These are phyloP conservation scores for Tylopilus orsonianus DNA, from an alignment of 1,284 basidiomycete genomes.

Conservation along the genomic window DNA sequence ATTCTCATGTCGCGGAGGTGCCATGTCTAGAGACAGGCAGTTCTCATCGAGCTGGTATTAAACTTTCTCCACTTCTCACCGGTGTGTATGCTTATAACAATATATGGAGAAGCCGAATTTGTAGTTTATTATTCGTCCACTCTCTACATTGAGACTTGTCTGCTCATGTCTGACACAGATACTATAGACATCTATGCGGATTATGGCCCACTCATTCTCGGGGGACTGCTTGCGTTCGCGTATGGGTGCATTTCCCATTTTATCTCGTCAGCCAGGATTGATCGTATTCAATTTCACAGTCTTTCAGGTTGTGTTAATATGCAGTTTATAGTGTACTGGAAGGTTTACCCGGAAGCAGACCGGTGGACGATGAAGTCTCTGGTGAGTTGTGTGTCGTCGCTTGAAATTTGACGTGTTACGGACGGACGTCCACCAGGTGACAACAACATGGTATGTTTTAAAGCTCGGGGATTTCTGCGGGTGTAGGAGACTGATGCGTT, in stretches of 20 bases:
- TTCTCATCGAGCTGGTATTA: neutral
- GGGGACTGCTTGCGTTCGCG: slow-evolving; percentile 28
- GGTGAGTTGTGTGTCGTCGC: slow-evolving; percentile 10
- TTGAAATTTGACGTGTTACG: neutral
- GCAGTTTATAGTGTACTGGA: slow-evolving; percentile 29
- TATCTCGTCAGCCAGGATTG: neutral
- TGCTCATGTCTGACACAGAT: neutral
- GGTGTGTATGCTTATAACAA: slow-evolving; percentile 9
- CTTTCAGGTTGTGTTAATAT: slow-evolving; percentile 29
- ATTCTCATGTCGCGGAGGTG: neutral
- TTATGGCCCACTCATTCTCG: slow-evolving; percentile 24
- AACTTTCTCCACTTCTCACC: slow-evolving; percentile 5
- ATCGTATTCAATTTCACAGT: slow-evolving; percentile 8
- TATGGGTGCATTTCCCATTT: slow-evolving; percentile 1
- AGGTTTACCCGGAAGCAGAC: slow-evolving; percentile 12
- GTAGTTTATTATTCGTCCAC: neutral
- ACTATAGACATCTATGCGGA: slow-evolving; percentile 5
- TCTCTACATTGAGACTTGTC: neutral
- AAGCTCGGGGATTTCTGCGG: neutral
- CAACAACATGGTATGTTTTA: slow-evolving; percentile 19
- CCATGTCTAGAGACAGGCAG: neutral
- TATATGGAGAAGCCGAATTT: neutral
- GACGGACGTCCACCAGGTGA: slow-evolving; percentile 13
- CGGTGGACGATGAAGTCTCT: slow-evolving; percentile 18
- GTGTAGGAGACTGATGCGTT: neutral